Percentiles rank a stretch among this genome's conserved stretches.
phyloP scores from a whole-genome alignment of 768 basidiomycete genomes.

The Cystoderma amianthinum region DNA sequence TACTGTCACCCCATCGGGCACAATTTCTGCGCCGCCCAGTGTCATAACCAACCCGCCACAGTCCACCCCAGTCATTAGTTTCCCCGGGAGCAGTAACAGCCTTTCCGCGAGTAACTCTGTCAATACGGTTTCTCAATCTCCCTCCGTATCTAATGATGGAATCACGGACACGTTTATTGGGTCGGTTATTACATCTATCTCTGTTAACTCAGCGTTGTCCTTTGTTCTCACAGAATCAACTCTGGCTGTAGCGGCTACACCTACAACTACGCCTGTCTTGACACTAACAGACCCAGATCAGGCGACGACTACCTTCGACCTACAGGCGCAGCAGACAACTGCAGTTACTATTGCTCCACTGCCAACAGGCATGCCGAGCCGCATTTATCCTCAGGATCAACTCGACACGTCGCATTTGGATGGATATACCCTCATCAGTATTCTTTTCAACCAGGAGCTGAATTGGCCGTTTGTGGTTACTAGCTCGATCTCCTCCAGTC shows the following conservation, averaged over 20 bases:
- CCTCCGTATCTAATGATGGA: no score
- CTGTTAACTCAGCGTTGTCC: slow-evolving; percentile 32
- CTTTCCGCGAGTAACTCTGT: no score
- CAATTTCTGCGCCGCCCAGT: not conserved
- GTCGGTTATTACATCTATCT: slow-evolving; percentile 14
- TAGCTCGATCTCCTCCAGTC: slow-evolving; percentile 51
- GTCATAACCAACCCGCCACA: not conserved
- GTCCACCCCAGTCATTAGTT: not conserved
- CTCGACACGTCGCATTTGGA: slow-evolving; percentile 20
- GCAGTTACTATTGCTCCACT: slow-evolving; percentile 28
- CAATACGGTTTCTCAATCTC: no score
- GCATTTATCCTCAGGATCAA: slow-evolving; percentile 43
- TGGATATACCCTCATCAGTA: slow-evolving; percentile 46
- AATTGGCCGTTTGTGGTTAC: slow-evolving; percentile 66
- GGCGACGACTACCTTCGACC: slow-evolving; percentile 24
- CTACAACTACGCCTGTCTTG: slow-evolving; percentile 16
- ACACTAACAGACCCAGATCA: slow-evolving; percentile 38
- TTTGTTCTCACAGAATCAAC: slow-evolving; percentile 38
- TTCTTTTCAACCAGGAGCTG: slow-evolving; percentile 54
- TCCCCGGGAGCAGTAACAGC: no score
- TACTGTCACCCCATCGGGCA: not conserved
- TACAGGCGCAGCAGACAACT: slow-evolving; percentile 12
- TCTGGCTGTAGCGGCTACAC: slow-evolving; percentile 27
- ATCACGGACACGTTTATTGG: no score
- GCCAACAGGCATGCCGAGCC: slow-evolving; percentile 52